Percentiles rank a stretch among this genome's conserved stretches.
Conservation (phyloP, 2,329 filamentous ascomycete genomes). For the Bipolaris sorokiniana region DNA sequence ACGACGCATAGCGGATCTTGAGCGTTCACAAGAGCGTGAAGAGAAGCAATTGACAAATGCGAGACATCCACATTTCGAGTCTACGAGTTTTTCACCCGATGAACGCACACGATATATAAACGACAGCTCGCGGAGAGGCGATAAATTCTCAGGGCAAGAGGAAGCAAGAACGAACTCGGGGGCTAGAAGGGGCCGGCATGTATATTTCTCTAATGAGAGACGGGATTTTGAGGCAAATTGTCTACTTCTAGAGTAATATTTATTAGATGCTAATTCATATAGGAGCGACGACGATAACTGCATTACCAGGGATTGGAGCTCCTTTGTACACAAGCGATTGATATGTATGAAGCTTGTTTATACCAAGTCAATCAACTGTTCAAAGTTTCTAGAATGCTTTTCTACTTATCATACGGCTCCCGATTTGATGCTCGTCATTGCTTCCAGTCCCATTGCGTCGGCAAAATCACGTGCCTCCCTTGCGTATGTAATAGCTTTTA, state of each 20-base stretch:
- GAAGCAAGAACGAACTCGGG: neutral
- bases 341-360: neutral
- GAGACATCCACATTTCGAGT: neutral
- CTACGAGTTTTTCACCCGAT: neutral
- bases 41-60: neutral
- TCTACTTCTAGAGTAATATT: neutral
- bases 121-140: neutral
- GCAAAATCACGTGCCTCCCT: too few species aligned
- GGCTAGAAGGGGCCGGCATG: neutral
- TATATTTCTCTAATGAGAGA: neutral
- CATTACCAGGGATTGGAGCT: neutral
- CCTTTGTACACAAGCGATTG: neutral
- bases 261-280: neutral
- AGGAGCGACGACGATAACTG: neutral
- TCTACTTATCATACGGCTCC: too few species aligned
- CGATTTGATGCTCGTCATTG: too few species aligned
- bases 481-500: too few species aligned
- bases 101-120: neutral
- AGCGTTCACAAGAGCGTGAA: neutral
- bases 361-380: neutral
- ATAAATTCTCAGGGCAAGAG: neutral
- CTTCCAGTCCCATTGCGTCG: too few species aligned
- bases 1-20: constrained; percentile 24
- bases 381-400: too few species aligned
- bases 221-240: neutral